Evolutionary conservation across 768 basidiomycete species (phyloP).

Genomic region (Psilocybe subaeruginosa): DNA sequence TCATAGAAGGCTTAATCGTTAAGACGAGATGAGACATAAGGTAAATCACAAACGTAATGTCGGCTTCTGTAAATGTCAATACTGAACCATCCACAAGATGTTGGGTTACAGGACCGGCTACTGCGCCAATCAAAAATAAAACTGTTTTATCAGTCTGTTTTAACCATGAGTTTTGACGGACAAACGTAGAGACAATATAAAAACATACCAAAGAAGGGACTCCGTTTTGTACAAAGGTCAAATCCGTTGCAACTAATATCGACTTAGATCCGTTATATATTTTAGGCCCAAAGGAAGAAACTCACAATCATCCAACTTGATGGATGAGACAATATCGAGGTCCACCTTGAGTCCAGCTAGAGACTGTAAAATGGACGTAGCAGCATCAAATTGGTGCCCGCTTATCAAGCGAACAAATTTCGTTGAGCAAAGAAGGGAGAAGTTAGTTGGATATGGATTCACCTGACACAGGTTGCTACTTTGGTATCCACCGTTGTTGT

Average conservation of each 20-base stretch:
- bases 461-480: conserved; percentile 63
- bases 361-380: conserved; percentile 63
- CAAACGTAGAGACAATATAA: neutral
- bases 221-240: conserved; percentile 58
- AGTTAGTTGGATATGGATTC: conserved; percentile 4
- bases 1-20: neutral
- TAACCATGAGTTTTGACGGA: neutral
- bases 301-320: conserved; percentile 72
- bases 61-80: conserved; percentile 57
- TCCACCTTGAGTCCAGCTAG: conserved; percentile 62
- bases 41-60: conserved; percentile 50
- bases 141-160: conserved; percentile 49
- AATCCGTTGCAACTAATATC: conserved; percentile 49
- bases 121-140: conserved; percentile 71
- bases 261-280: conserved; percentile 4
- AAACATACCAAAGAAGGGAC: conserved; percentile 56
- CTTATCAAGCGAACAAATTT: conserved; percentile 32
- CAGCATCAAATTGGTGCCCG: conserved; percentile 66
- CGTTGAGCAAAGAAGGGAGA: neutral
- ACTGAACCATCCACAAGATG: conserved; percentile 60
- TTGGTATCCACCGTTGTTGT: conserved; percentile 55
- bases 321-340: conserved; percentile 51
- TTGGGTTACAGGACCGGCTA: conserved; percentile 69
- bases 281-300: neutral
- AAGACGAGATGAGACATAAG: neutral